phyloP scores from a whole-genome alignment of 352 stramenopile genomes.

The Phytophthora idaei region DNA sequence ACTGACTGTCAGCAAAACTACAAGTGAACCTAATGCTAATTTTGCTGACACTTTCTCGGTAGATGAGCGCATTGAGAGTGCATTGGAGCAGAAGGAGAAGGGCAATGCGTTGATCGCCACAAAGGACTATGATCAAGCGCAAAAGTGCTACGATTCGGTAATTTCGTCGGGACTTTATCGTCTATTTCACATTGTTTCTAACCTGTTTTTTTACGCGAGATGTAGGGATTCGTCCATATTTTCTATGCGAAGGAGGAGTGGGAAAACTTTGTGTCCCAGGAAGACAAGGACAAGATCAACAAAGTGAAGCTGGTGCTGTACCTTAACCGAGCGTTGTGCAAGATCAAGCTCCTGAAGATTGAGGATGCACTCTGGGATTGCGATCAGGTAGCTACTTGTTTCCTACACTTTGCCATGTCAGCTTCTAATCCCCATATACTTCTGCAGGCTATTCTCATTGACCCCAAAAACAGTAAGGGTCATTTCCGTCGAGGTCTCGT shows the following conservation, averaged over 20 bases:
- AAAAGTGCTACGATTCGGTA: constrained; percentile 89
- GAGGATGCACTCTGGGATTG: constrained; percentile 86
- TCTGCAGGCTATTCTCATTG: constrained; percentile 67
- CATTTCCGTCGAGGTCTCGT: constrained; percentile 84
- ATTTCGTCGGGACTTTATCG: no score
- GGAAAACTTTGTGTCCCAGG: constrained; percentile 73
- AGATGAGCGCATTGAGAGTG: constrained; percentile 77
- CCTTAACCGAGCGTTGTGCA: constrained; percentile 82
- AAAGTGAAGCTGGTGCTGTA: constrained; percentile 84
- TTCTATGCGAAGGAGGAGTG: constrained; percentile 89
- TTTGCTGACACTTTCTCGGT: neutral
- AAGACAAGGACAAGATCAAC: constrained; percentile 84
- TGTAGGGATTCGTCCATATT: constrained; percentile 84
- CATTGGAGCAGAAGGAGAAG: constrained; percentile 82
- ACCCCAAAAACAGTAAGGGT: constrained; percentile 66
- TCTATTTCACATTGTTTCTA: no score
- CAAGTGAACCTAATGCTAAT: constrained; percentile 6
- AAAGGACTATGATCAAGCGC: constrained; percentile 77
- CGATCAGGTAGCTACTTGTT: constrained; percentile 56
- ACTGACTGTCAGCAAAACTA: no score
- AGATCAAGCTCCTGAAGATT: constrained; percentile 87
- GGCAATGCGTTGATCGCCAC: constrained; percentile 69
- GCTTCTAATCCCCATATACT: constrained; percentile 1
- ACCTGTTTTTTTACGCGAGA: neutral
- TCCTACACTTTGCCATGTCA: neutral